Percentiles rank a stretch among this genome's conserved stretches.
Conservation (phyloP, 768 basidiomycete genomes). For the Phanerochaete sordida region DNA sequence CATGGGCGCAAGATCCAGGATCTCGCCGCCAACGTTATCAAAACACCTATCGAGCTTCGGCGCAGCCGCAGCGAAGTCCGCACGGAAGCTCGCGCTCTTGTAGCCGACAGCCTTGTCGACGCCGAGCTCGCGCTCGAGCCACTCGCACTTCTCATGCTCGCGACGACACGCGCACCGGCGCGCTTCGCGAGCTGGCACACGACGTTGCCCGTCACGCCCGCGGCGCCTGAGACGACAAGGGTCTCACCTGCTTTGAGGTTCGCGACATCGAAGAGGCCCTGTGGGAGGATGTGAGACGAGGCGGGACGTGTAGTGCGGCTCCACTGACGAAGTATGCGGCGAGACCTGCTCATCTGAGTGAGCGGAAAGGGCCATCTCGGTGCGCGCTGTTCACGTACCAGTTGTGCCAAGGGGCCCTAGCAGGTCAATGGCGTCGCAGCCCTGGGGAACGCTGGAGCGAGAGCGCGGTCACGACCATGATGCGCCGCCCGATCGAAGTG, state of each 20-base stretch:
- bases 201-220: slow-evolving; percentile 83
- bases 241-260: slow-evolving; percentile 81
- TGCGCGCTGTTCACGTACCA: slow-evolving; percentile 42
- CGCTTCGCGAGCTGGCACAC: slow-evolving; percentile 83
- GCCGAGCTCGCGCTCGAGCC: slow-evolving; percentile 82
- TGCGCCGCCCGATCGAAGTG: not conserved
- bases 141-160: slow-evolving; percentile 77
- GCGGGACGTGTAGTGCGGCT: not conserved
- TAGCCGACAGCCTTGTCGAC: slow-evolving; percentile 86
- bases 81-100: slow-evolving; percentile 68
- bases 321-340: slow-evolving; percentile 84
- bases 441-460: slow-evolving; percentile 58
- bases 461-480: not conserved
- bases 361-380: not conserved
- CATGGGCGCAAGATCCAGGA: slow-evolving; percentile 73
- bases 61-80: slow-evolving; percentile 65
- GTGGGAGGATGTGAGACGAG: not conserved
- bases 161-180: slow-evolving; percentile 78
- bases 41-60: slow-evolving; percentile 82
- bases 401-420: slow-evolving; percentile 76
- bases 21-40: slow-evolving; percentile 81
- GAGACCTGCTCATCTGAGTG: slow-evolving; percentile 44
- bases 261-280: slow-evolving; percentile 84
- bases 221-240: slow-evolving; percentile 85
- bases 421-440: slow-evolving; percentile 69